Percentiles rank a stretch among this genome's conserved stretches.
Evolutionary conservation across 495 filamentous ascomycete genomes (phyloP).

Genomic region (Annulohypoxylon maeteangense): DNA sequence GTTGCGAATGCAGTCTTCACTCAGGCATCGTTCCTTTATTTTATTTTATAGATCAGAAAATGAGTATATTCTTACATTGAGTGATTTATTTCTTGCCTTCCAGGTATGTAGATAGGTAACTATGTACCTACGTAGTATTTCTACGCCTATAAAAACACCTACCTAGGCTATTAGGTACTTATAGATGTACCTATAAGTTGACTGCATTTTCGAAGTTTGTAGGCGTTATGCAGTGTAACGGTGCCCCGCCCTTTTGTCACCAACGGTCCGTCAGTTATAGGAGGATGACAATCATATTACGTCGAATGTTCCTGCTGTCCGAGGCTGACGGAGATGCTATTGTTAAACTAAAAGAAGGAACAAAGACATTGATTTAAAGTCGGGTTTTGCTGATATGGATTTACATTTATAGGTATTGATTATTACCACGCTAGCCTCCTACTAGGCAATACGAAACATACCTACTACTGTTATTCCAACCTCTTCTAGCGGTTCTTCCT

Average conservation of each 20-base stretch:
- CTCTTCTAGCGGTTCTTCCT: not conserved
- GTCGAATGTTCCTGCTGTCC: constrained; percentile 35
- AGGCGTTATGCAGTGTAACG: constrained; percentile 27
- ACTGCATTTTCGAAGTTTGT: not conserved
- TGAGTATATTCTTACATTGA: constrained; percentile 16
- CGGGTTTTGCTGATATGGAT: not conserved
- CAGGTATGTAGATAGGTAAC: too few relatives aligned
- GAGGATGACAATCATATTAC: constrained; percentile 34
- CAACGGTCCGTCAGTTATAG: constrained; percentile 2
- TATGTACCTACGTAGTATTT: not conserved
- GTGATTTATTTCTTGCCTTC: constrained; percentile 10
- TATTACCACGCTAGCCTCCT: too few relatives aligned
- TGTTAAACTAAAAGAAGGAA: not conserved
- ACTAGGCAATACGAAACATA: not conserved
- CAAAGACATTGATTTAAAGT: constrained; percentile 12
- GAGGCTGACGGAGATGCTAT: constrained; percentile 9
- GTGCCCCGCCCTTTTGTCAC: constrained; percentile 23
- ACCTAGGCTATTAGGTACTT: too few relatives aligned
- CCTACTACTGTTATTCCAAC: not conserved
- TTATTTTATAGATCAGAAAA: constrained; percentile 6
- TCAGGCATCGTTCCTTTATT: constrained; percentile 4
- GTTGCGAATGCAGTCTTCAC: constrained; percentile 23
- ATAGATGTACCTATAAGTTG: not conserved
- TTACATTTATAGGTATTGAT: too few relatives aligned
- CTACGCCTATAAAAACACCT: too few relatives aligned